Percentiles rank a stretch among this genome's conserved stretches.
Evolutionary conservation across 2,329 filamentous ascomycete genomes (phyloP).

Genomic region (Claviceps humidiphila): DNA sequence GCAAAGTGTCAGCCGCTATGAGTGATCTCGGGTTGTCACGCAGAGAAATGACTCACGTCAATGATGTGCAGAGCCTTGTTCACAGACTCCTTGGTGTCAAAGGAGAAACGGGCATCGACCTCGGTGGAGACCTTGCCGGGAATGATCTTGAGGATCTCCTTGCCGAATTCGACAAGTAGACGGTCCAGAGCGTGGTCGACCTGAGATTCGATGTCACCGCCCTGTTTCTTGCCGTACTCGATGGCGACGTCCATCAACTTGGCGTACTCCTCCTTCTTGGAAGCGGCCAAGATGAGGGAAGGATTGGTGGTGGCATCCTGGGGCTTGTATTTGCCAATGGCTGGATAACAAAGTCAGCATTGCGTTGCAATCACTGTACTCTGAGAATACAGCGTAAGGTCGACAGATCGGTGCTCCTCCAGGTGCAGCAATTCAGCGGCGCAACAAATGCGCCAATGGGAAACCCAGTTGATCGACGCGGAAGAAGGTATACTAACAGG

Average conservation of each 20-base stretch:
- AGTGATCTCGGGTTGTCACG: no score
- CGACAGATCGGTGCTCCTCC: background rate
- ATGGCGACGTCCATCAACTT: slow-evolving; percentile 80
- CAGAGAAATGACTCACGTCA: slow-evolving; percentile 46
- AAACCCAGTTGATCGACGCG: background rate
- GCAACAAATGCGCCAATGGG: background rate
- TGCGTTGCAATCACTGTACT: background rate
- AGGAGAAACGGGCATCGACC: slow-evolving; percentile 92
- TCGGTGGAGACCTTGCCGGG: slow-evolving; percentile 98
- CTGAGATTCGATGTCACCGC: slow-evolving; percentile 59
- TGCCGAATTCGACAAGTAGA: slow-evolving; percentile 94
- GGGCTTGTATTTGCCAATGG: slow-evolving; percentile 99
- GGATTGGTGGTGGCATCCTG: slow-evolving; percentile 99
- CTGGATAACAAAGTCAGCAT: slow-evolving; percentile 34
- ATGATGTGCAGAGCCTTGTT: slow-evolving; percentile 97
- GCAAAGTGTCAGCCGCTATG: slow-evolving; percentile 2
- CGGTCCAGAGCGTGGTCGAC: slow-evolving; percentile 84
- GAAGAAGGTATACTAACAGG: slow-evolving; percentile 41
- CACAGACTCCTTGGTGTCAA: slow-evolving; percentile 83
- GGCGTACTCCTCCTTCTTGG: slow-evolving; percentile 96
- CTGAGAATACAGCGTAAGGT: no score
- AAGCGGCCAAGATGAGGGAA: slow-evolving; percentile 92
- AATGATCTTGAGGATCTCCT: slow-evolving; percentile 91
- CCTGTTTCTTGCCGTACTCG: slow-evolving; percentile 68
- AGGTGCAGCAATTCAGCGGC: background rate